Evolutionary conservation across 352 stramenopile genomes (phyloP), one percentile per base, ranked within the genome.

Genomic region (Pythium phragmiticola): DNA sequence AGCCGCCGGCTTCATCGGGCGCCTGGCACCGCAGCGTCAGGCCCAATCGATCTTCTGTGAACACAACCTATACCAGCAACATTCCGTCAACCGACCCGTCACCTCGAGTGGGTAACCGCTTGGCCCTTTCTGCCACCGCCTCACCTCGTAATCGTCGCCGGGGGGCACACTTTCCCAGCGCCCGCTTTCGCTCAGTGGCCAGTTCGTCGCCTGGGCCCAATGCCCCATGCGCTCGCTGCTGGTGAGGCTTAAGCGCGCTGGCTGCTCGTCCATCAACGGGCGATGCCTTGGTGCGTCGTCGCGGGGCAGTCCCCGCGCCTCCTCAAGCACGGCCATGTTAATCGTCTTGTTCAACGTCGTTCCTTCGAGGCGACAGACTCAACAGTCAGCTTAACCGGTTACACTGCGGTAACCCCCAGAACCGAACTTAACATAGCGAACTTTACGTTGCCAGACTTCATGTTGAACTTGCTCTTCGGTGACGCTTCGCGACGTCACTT

Each of bases 11-110:
- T 19, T 67, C 66, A 7, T 73, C 60, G 1, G 45, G 23, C 7
- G 65, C 26, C 14, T 61, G 61, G 48, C 61, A 73, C 41, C 64
- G 64, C 33, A 73, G 45, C 30, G 66, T 73, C 8, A 73, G 37
- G 7, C 66, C 66, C 39, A 73, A 48, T 7, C 66, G 66, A 23
- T 51, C 47, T 41, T 73, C 60, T 17, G 37, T 65, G 47, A 73
- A 73, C 17, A 66, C 47, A 14, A 73, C 61, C 66, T 73, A 43
- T 13, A 33, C 16, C 19, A 48, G 1, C 48, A 34, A 34, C 34
- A 11, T n/a, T 16, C 39, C 7, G 13, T 23, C 26, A 30, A 30
- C 26, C 26, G 36, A 2, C 11, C 2, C 49, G 37, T 51, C 14
- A 48, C 7, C 37, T 34, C 39, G 2, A 43, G 4, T 16, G 30